phyloP scores from a whole-genome alignment of 108 stramenopile species.

The Nitzschia palea region DNA sequence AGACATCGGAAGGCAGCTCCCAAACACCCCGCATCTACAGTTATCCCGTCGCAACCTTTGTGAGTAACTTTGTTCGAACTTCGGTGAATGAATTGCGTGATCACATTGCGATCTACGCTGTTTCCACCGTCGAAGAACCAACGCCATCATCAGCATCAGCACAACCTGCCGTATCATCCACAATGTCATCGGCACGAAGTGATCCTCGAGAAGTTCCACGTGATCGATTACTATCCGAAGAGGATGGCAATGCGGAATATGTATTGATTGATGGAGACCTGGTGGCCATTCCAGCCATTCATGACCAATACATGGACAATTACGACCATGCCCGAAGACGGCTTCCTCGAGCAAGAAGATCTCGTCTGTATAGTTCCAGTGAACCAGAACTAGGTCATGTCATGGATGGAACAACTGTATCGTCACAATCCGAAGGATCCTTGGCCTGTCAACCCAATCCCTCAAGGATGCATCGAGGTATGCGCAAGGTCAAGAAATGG shows the following conservation, averaged over 20 bases:
- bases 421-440: too few relatives aligned
- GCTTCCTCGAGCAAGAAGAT: background rate
- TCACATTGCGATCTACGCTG: slow-evolving; percentile 11
- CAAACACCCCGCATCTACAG: background rate
- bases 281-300: slow-evolving; percentile 28
- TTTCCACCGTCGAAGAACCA: slow-evolving; percentile 1
- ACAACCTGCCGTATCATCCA: background rate
- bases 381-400: too few relatives aligned
- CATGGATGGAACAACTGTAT: too few relatives aligned
- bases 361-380: too few relatives aligned
- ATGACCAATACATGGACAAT: slow-evolving; percentile 1
- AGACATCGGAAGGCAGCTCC: slow-evolving; percentile 11
- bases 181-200: background rate
- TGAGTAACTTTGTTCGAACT: slow-evolving; percentile 45
- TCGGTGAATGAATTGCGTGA: slow-evolving; percentile 26
- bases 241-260: slow-evolving; percentile 27
- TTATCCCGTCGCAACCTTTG: slow-evolving; percentile 58
- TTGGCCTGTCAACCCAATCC: background rate
- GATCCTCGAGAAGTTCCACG: background rate
- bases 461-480: slow-evolving; percentile 11
- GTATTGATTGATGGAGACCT: slow-evolving; percentile 52
- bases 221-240: background rate
- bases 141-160: background rate
- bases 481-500: slow-evolving; percentile 31
- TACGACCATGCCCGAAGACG: background rate